A percentile compares a stretch with the other conserved stretches of the same genome.
These are phyloP conservation scores for Calycina marina DNA, from an alignment of 2,329 filamentous ascomycete genomes.

Conservation along the genomic window DNA sequence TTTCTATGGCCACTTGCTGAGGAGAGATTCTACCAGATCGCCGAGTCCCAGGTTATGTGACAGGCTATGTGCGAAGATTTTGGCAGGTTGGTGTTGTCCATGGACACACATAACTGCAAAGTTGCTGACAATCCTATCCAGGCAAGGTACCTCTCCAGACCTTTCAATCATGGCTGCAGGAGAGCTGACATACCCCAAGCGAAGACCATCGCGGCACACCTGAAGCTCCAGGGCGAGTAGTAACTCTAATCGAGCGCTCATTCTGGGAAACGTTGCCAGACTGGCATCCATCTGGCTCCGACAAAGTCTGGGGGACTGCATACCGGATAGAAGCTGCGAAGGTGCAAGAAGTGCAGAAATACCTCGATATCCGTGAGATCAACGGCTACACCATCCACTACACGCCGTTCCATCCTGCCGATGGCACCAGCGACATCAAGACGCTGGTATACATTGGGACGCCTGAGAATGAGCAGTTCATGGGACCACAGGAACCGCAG, in stretches of 20 bases:
- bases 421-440: constrained; percentile 28
- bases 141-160: constrained; percentile 22
- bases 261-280: constrained; percentile 67
- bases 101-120: no score
- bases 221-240: constrained; percentile 74
- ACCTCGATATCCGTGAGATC: constrained; percentile 92
- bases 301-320: constrained; percentile 78
- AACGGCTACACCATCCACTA: constrained; percentile 94
- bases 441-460: constrained; percentile 87
- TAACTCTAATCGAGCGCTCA: constrained; percentile 73
- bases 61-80: constrained; percentile 86
- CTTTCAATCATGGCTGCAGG: constrained; percentile 6
- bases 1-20: no score
- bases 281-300: constrained; percentile 47
- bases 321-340: constrained; percentile 65
- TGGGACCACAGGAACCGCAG: constrained; percentile 68
- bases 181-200: no score
- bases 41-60: constrained; percentile 77
- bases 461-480: constrained; percentile 83
- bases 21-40: no score
- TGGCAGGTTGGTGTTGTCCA: constrained; percentile 82
- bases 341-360: constrained; percentile 70
- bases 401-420: constrained; percentile 59
- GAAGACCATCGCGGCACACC: constrained; percentile 92
- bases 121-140: constrained; percentile 11